Evolutionary conservation across 2,329 filamentous ascomycete genomes (phyloP).

Genomic region (Talaromyces sp.): DNA sequence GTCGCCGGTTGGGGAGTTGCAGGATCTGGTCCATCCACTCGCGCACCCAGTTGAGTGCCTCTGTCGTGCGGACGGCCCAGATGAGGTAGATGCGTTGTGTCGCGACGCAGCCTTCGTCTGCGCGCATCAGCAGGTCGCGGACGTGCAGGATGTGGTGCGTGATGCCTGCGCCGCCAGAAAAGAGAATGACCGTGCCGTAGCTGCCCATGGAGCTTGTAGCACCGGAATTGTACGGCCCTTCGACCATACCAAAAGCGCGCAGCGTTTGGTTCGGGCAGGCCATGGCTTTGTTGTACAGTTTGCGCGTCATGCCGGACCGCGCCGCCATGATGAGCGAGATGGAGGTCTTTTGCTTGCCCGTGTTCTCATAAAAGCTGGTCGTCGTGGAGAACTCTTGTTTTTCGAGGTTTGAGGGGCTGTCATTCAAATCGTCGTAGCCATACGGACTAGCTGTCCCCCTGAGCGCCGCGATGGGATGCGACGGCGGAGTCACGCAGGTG

Average conservation of each 20-base stretch:
- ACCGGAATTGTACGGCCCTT: conserved; percentile 58
- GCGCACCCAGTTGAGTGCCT: conserved; percentile 60
- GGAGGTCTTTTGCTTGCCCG: conserved; percentile 26
- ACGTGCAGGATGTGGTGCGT: conserved; percentile 62
- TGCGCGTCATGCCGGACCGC: conserved; percentile 60
- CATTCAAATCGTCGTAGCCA: conserved; percentile 10
- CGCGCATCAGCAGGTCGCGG: conserved; percentile 53
- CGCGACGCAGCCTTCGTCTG: conserved; percentile 49
- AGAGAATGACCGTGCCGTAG: conserved; percentile 63
- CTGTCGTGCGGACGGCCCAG: conserved; percentile 59
- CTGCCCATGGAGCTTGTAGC: conserved; percentile 53
- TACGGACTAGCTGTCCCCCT: conserved; percentile 7
- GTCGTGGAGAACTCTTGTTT: conserved; percentile 24
- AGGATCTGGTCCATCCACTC: conserved; percentile 64
- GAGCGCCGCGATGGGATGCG: conserved; percentile 18
- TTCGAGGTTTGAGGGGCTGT: conserved; percentile 25
- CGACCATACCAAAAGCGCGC: conserved; percentile 53
- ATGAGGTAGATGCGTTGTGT: conserved; percentile 58
- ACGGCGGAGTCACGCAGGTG: conserved; percentile 20
- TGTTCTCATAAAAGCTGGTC: conserved; percentile 14
- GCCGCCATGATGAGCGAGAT: conserved; percentile 57
- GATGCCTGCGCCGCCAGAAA: conserved; percentile 63
- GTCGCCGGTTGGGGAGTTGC: conserved; percentile 53
- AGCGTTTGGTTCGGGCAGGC: conserved; percentile 47
- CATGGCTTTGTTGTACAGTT: conserved; percentile 55